These are phyloP conservation scores for Ilex asprella DNA, from an alignment of 257 asterid species.

Conservation along the genomic window DNA sequence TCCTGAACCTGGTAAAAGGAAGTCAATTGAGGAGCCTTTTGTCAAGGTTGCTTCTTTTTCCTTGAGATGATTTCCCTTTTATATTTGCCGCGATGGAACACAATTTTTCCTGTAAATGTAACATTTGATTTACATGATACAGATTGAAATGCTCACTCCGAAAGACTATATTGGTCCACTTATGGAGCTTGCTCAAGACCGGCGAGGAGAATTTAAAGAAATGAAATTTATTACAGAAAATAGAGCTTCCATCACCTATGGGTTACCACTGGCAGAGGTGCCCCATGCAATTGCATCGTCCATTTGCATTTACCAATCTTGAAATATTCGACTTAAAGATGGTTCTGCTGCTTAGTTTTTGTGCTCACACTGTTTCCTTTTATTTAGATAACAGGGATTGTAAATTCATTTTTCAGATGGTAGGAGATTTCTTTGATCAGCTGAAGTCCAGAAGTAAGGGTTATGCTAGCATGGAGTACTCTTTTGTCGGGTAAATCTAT, in stretches of 20 bases:
- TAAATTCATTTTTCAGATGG: conserved; percentile 66
- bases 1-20: conserved; percentile 93
- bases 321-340: conserved; percentile 9
- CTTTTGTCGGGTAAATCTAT: conserved; percentile 65
- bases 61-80: conserved; percentile 2
- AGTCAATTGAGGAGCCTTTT: conserved; percentile 87
- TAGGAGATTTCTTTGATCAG: conserved; percentile 99
- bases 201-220: conserved; percentile 94
- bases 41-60: conserved; percentile 59
- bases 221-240: conserved; percentile 82
- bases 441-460: conserved; percentile 97
- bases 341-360: conserved; percentile 6
- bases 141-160: conserved; percentile 96
- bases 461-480: conserved; percentile 99
- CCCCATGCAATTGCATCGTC: conserved; percentile 6
- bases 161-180: conserved; percentile 90
- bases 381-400: neutral
- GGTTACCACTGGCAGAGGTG: conserved; percentile 98
- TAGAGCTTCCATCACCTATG: conserved; percentile 69
- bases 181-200: conserved; percentile 98
- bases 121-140: conserved; percentile 20
- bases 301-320: neutral
- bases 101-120: conserved; percentile 9
- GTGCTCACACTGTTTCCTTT: too few species aligned
- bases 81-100: conserved; percentile 7